Evolutionary conservation across 78 protist genomes (phyloP).

Genomic region (Dictyostelium purpureum): DNA sequence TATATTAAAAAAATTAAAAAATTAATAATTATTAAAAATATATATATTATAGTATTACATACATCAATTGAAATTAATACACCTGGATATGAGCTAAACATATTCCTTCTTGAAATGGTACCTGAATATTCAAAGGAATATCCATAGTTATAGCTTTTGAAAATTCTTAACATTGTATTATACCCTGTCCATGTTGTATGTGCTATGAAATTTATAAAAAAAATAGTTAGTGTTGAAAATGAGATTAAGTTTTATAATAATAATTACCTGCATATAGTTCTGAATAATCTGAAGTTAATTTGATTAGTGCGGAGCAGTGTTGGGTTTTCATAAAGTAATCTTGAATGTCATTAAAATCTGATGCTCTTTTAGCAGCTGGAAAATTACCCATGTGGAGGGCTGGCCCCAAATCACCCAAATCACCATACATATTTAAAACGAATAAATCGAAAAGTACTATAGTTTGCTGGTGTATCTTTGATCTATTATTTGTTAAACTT

Average conservation of each 20-base stretch:
- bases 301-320: conserved; percentile 82
- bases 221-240: too few relatives aligned
- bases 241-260: too few relatives aligned
- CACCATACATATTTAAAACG: conserved; percentile 73
- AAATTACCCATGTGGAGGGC: conserved; percentile 1
- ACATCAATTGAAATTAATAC: conserved; percentile 67
- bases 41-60: too few relatives aligned
- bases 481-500: too few relatives aligned
- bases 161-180: conserved; percentile 13
- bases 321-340: conserved; percentile 18
- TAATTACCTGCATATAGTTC: conserved; percentile 81
- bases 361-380: neutral
- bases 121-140: neutral
- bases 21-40: too few relatives aligned
- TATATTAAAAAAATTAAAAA: too few relatives aligned
- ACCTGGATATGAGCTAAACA: conserved; percentile 80
- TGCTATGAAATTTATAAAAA: too few relatives aligned
- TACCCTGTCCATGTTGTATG: conserved; percentile 62
- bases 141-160: conserved; percentile 19
- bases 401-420: conserved; percentile 45
- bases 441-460: conserved; percentile 32
- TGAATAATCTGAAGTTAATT: conserved; percentile 28
- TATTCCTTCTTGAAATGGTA: neutral
- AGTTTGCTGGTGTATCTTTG: too few relatives aligned
- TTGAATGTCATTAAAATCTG: conserved; percentile 14